phyloP scores from a whole-genome alignment of 2,329 filamentous ascomycete species.

The Thielaviopsis cerberus region DNA sequence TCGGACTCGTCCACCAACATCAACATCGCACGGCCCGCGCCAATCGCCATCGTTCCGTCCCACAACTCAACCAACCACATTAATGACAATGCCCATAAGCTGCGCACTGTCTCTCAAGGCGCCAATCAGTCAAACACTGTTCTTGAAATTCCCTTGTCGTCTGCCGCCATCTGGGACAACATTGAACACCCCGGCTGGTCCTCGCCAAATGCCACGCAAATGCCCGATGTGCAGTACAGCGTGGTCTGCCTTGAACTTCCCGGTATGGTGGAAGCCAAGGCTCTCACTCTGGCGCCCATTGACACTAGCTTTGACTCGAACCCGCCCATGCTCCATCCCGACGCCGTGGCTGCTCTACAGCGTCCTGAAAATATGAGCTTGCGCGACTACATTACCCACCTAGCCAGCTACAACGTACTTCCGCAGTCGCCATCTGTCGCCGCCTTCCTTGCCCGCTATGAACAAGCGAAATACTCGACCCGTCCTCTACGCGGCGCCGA shows the following conservation, averaged over 20 bases:
- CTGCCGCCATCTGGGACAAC: conserved; percentile 47
- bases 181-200: conserved; percentile 81
- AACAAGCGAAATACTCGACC: conserved; percentile 66
- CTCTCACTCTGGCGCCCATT: conserved; percentile 60
- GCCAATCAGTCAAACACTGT: not conserved
- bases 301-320: not conserved
- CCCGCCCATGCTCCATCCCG: conserved; percentile 25
- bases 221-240: conserved; percentile 67
- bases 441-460: conserved; percentile 60
- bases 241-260: conserved; percentile 70
- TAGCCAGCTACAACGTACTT: conserved; percentile 49
- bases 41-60: not conserved
- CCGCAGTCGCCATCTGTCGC: not conserved
- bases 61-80: not conserved
- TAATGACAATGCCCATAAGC: not conserved
- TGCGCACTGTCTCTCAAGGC: not conserved
- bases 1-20: not conserved
- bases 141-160: not conserved
- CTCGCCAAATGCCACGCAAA: conserved; percentile 53
- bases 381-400: conserved; percentile 57
- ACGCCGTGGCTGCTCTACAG: conserved; percentile 55
- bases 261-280: conserved; percentile 79
- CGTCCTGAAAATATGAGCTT: conserved; percentile 53
- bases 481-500: conserved; percentile 46
- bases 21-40: not conserved